Base-by-base conservation (phyloP, 306 rosid genomes). In the Trifolium fragiferum region DNA sequence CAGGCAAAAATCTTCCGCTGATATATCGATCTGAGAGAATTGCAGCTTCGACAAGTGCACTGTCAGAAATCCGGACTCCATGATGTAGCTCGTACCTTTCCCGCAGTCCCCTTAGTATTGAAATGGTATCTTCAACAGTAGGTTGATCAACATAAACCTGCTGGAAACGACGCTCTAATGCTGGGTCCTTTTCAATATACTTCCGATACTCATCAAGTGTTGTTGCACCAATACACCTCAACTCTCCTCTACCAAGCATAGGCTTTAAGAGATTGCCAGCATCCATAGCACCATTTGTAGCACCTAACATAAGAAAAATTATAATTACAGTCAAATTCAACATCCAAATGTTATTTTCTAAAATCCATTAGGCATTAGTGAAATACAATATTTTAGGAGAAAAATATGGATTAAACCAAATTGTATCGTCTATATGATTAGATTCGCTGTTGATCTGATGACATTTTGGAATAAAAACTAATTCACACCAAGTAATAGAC, bases 111-210 rank as follows among this genome's bases (percentile, higher is more conserved):
- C 98, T 84, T 21, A 93, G 84, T 73, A 93, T 93, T 50, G 98
- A 93, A 75, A 93, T n/a, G 13, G 98, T 93, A 80, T 91, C 89
- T 82, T 89, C 92, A 50, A 93, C 97, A 0, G 96, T 70, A 66
- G 98, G 98, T 78, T 93, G 98, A 66, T 91, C 94, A 60, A 93
- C 98, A 87, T 91, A 93, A 80, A 93, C 98, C 83, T 93, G 98
- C 80, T 93, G 98, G 78, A 93, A 93, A 71, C 98, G 97, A 37
- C 97, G 92, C 82, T 93, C 98, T 69, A 93, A 79, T 32, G 98
- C 98, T 9, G 98, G 96, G 82, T 93, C 98, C 83, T 93, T 93
- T 87, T 93, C 97, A 2, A 93, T 89, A 75, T 93, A 93, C 70
- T 91, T 93, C 10, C 98, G 87, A 76, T 89, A 93, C 76, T 93